Percentiles rank a stretch among this genome's conserved stretches.
Conservation (phyloP, 2,329 filamentous ascomycete genomes). For the Pezicula neosporulosa region DNA sequence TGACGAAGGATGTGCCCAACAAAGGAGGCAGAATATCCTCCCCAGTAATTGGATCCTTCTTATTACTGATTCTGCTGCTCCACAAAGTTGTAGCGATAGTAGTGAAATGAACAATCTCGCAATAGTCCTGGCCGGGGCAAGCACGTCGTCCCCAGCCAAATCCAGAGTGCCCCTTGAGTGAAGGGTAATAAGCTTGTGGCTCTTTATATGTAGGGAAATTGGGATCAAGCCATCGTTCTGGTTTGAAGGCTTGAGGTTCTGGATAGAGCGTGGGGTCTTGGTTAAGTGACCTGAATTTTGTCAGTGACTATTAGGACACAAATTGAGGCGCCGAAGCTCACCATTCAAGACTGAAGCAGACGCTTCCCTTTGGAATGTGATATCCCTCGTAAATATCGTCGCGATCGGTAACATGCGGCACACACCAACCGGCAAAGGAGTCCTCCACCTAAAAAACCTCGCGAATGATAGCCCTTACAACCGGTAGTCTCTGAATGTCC, state of each 20-base stretch:
- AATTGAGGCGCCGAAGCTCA: conserved; percentile 6
- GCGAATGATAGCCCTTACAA: conserved; percentile 41
- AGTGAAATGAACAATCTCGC: too few species aligned
- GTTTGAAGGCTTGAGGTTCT: conserved; percentile 56
- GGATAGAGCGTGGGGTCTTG: conserved; percentile 38
- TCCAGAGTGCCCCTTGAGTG: conserved; percentile 58
- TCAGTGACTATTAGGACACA: not conserved
- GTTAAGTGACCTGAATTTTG: not conserved
- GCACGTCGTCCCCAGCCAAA: conserved; percentile 61
- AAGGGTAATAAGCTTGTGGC: conserved; percentile 57
- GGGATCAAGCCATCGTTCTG: conserved; percentile 58
- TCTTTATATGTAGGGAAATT: conserved; percentile 61
- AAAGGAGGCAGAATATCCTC: conserved; percentile 1
- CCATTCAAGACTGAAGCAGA: conserved; percentile 30
- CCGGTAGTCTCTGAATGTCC: conserved; percentile 29
- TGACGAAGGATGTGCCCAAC: conserved; percentile 5
- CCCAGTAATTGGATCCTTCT: conserved; percentile 2
- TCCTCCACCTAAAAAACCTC: conserved; percentile 38
- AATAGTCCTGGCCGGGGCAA: conserved; percentile 43
- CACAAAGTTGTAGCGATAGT: too few species aligned
- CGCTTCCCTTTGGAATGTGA: conserved; percentile 21
- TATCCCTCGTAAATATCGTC: conserved; percentile 35
- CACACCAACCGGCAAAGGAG: conserved; percentile 5
- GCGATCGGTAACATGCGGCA: not conserved
- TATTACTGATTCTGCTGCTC: conserved; percentile 1